Evolutionary conservation across 1,284 basidiomycete genomes (phyloP).

Genomic region (Chondrostereum purpureum): DNA sequence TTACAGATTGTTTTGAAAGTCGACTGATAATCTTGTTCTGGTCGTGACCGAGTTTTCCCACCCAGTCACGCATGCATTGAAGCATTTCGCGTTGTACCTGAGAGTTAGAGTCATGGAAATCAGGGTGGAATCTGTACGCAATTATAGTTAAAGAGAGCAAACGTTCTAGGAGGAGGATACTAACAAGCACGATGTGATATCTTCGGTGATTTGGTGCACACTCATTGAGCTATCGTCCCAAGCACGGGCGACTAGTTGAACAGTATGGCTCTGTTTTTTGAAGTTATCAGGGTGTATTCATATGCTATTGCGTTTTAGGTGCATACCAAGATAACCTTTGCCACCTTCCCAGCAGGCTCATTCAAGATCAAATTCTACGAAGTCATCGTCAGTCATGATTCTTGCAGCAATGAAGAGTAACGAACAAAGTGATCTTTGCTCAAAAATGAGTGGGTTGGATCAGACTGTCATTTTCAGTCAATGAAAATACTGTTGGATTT

Average conservation of each 20-base stretch:
- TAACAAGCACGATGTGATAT: constrained; percentile 69
- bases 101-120: constrained; percentile 67
- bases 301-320: neutral
- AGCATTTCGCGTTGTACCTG: constrained; percentile 79
- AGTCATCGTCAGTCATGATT: constrained; percentile 5
- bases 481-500: constrained; percentile 1
- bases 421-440: constrained; percentile 77
- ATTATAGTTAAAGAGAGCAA: constrained; percentile 3
- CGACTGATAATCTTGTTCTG: constrained; percentile 53
- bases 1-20: constrained; percentile 60
- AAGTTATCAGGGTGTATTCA: neutral
- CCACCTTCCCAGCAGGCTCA: constrained; percentile 74
- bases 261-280: constrained; percentile 43
- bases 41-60: constrained; percentile 45
- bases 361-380: constrained; percentile 65
- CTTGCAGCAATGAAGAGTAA: constrained; percentile 12
- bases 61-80: constrained; percentile 56
- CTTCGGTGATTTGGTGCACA: constrained; percentile 55
- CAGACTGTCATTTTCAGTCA: constrained; percentile 59
- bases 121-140: constrained; percentile 69
- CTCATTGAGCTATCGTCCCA: constrained; percentile 74
- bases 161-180: neutral
- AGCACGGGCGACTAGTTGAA: constrained; percentile 65
- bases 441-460: constrained; percentile 82
- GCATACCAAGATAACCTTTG: constrained; percentile 60